Conservation (phyloP, 345 rosid genomes). For the Eucalyptus polyanthemos region DNA sequence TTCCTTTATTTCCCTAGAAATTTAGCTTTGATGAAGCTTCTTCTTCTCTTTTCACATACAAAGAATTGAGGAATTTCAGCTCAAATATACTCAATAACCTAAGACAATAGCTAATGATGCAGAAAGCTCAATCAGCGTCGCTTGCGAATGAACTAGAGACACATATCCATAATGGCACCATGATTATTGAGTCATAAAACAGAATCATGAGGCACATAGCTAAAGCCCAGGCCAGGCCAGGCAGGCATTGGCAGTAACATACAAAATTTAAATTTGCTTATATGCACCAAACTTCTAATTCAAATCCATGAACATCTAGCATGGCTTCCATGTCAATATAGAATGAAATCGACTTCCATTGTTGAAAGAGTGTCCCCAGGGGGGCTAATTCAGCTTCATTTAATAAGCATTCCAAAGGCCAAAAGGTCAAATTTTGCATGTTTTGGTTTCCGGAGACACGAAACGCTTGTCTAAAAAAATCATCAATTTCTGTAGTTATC, state of each 20-base stretch:
- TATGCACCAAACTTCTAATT: not conserved
- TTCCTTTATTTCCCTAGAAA: not conserved
- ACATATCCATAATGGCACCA: not conserved
- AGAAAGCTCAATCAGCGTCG: not conserved
- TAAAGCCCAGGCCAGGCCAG: not conserved
- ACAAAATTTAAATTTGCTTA: not conserved
- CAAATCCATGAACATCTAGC: not conserved
- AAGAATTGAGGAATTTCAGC: not conserved
- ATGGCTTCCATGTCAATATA: not conserved
- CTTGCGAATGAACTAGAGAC: not conserved
- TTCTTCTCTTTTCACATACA: not conserved
- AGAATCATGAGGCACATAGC: not conserved
- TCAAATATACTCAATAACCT: not conserved
- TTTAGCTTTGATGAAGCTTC: not conserved
- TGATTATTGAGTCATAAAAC: not conserved
- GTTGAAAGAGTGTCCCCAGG: not conserved
- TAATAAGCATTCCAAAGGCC: not conserved
- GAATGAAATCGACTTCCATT: not conserved
- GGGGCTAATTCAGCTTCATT: not conserved
- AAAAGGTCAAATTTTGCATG: not conserved
- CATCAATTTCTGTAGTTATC: not conserved
- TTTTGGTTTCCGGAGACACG: not conserved
- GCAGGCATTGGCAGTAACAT: not conserved
- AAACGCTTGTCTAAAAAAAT: not conserved
- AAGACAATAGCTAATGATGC: not conserved